Conservation (phyloP, 176 grass and related monocot genomes). For the Areca catechu region DNA sequence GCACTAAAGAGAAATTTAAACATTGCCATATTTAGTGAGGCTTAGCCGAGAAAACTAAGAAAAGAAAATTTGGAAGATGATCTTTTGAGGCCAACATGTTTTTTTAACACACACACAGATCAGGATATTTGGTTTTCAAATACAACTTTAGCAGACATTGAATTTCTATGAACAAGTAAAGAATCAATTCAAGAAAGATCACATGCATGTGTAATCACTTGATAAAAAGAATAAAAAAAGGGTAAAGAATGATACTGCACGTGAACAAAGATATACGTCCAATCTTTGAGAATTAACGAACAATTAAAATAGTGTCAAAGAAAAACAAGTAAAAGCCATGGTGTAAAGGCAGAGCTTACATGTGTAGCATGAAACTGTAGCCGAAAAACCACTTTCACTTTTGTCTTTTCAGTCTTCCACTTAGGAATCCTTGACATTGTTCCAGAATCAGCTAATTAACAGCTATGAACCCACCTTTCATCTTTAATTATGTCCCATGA, state of each 20-base stretch:
- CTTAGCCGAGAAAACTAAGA: too few species aligned
- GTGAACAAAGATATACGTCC: too few species aligned
- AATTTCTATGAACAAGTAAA: neutral
- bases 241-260: slow-evolving; percentile 6
- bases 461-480: slow-evolving; percentile 18
- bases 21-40: too few species aligned
- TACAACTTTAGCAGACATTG: too few species aligned
- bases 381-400: slow-evolving; percentile 98
- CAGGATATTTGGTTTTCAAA: too few species aligned
- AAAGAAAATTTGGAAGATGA: too few species aligned
- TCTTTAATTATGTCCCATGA: slow-evolving; percentile 22
- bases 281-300: neutral
- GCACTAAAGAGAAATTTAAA: too few species aligned
- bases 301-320: slow-evolving; percentile 22
- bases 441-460: slow-evolving; percentile 23
- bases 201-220: slow-evolving; percentile 5
- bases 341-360: slow-evolving; percentile 50
- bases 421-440: slow-evolving; percentile 88
- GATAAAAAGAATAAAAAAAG: slow-evolving; percentile 1
- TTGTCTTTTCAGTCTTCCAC: slow-evolving; percentile 95
- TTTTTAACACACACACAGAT: too few species aligned
- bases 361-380: slow-evolving; percentile 95
- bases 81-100: too few species aligned
- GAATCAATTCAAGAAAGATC: slow-evolving; percentile 10
- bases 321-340: slow-evolving; percentile 14